Evolutionary conservation across 176 grass and related monocot genomes (phyloP).

Genomic region (Eragrostis curvula): DNA sequence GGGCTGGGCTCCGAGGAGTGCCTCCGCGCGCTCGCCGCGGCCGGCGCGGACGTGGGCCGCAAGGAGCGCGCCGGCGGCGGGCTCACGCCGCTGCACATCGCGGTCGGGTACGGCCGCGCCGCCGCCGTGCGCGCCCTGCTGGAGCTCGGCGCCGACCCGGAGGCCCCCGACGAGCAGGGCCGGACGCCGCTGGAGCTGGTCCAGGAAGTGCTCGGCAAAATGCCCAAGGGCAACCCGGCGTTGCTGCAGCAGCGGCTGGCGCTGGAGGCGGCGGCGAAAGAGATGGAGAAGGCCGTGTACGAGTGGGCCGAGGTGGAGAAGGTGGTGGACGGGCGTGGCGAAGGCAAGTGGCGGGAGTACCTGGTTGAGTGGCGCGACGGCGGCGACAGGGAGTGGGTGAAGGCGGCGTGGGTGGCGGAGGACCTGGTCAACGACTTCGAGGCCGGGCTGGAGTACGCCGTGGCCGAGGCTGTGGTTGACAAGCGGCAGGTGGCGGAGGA

Average conservation of each 20-base stretch:
- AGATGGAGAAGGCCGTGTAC: constrained; percentile 92
- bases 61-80: constrained; percentile 68
- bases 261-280: constrained; percentile 63
- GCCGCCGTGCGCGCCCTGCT: constrained; percentile 60
- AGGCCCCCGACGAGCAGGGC: constrained; percentile 61
- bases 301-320: constrained; percentile 94
- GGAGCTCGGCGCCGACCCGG: constrained; percentile 73
- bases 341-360: constrained; percentile 83
- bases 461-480: constrained; percentile 68
- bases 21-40: constrained; percentile 62
- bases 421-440: constrained; percentile 85
- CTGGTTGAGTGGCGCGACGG: constrained; percentile 91
- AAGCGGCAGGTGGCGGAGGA: constrained; percentile 47
- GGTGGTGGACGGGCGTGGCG: constrained; percentile 80
- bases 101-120: constrained; percentile 72
- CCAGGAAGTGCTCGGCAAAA: constrained; percentile 66
- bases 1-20: constrained; percentile 91
- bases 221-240: constrained; percentile 73
- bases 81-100: constrained; percentile 78
- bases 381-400: constrained; percentile 93
- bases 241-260: constrained; percentile 72
- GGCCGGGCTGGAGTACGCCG: constrained; percentile 86
- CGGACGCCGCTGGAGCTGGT: constrained; percentile 68
- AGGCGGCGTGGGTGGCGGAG: constrained; percentile 76
- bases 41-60: constrained; percentile 57